phyloP scores from a whole-genome alignment of 331 rosid species.

The Phaseolus coccineus region DNA sequence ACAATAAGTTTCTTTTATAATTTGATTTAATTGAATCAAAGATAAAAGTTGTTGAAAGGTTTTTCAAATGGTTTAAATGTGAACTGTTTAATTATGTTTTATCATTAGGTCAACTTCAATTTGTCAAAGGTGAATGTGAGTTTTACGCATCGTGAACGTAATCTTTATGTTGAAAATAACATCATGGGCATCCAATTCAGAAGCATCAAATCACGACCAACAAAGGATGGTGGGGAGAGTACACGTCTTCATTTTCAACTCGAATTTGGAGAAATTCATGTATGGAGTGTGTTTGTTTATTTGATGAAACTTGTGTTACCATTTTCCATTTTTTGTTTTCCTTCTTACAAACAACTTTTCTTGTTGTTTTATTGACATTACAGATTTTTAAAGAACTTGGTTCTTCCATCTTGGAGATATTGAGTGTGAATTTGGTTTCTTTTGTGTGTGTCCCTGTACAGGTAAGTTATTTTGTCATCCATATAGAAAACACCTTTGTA shows the following conservation, averaged over 20 bases:
- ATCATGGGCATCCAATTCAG: constrained; percentile 81
- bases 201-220: constrained; percentile 65
- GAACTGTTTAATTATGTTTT: constrained; percentile 25
- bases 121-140: constrained; percentile 73
- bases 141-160: constrained; percentile 70
- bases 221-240: constrained; percentile 73
- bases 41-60: background rate
- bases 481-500: constrained; percentile 13
- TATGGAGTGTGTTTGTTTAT: constrained; percentile 53
- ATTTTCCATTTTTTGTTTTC: constrained; percentile 37
- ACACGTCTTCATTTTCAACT: constrained; percentile 84
- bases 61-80: constrained; percentile 30
- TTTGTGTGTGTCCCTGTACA: constrained; percentile 74
- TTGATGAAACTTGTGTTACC: constrained; percentile 40
- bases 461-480: constrained; percentile 52
- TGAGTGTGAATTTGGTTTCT: constrained; percentile 63
- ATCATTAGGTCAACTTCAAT: constrained; percentile 75
- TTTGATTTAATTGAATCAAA: constrained; percentile 5
- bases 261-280: constrained; percentile 89
- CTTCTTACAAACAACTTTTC: constrained; percentile 44
- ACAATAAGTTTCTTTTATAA: background rate
- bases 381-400: constrained; percentile 89
- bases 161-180: constrained; percentile 71
- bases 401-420: constrained; percentile 83
- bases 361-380: constrained; percentile 36